A percentile compares a stretch with the other conserved stretches of the same genome.
Conservation (phyloP, 306 rosid species). For the Cucurbita pepo region DNA sequence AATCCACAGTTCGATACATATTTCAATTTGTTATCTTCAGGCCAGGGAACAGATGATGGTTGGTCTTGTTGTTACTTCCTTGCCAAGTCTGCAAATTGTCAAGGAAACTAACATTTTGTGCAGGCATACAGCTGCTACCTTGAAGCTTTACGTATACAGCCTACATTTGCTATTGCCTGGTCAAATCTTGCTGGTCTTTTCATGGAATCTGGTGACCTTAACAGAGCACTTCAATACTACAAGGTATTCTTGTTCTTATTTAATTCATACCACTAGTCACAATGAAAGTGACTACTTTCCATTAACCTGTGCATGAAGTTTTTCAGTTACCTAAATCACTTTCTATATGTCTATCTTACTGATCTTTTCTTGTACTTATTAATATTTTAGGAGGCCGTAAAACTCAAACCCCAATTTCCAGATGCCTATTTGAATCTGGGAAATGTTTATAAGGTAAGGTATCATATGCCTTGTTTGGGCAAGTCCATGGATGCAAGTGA, state of each 20-base stretch:
- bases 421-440: conserved; percentile 99
- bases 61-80: conserved; percentile 71
- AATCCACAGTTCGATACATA: conserved; percentile 72
- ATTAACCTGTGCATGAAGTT: background rate
- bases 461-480: conserved; percentile 22
- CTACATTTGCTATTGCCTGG: conserved; percentile 96
- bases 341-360: background rate
- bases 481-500: conserved; percentile 33
- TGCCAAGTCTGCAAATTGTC: conserved; percentile 88
- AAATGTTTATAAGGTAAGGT: conserved; percentile 91
- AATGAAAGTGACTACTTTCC: background rate
- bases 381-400: conserved; percentile 68
- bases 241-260: conserved; percentile 33
- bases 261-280: conserved; percentile 3
- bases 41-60: conserved; percentile 89
- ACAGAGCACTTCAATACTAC: conserved; percentile 90
- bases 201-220: conserved; percentile 97
- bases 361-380: background rate
- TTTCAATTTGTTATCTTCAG: conserved; percentile 63
- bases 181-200: conserved; percentile 98
- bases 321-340: background rate
- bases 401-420: conserved; percentile 91
- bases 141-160: conserved; percentile 92
- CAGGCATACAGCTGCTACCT: conserved; percentile 99
- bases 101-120: conserved; percentile 80